A percentile compares a stretch with the other conserved stretches of the same genome.
These are phyloP conservation scores for Aureobasidium namibiae DNA, from an alignment of 2,329 filamentous ascomycete species.

Conservation along the genomic window DNA sequence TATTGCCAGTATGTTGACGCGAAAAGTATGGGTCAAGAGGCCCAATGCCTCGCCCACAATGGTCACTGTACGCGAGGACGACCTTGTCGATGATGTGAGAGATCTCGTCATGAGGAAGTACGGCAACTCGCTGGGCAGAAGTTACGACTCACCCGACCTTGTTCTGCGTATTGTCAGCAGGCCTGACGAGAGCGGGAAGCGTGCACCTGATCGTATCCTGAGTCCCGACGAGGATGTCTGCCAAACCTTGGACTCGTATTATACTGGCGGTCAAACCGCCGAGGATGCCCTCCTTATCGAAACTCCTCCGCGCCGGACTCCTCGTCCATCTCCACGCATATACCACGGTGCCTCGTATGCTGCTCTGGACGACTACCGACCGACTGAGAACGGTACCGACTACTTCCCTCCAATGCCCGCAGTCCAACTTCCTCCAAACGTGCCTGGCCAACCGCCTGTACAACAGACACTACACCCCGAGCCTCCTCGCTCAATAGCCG, in stretches of 20 bases:
- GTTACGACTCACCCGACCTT: constrained; percentile 86
- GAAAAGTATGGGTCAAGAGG: constrained; percentile 93
- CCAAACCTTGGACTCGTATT: constrained; percentile 71
- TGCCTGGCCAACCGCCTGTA: constrained; percentile 26
- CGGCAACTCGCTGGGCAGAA: constrained; percentile 79
- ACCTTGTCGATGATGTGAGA: constrained; percentile 88
- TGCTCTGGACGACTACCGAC: constrained; percentile 53
- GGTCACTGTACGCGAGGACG: constrained; percentile 76
- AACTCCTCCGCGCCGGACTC: constrained; percentile 66
- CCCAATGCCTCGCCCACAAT: constrained; percentile 78
- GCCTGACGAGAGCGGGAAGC: constrained; percentile 20
- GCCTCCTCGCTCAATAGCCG: constrained; percentile 62
- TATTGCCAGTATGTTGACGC: constrained; percentile 47
- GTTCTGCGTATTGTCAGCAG: constrained; percentile 68
- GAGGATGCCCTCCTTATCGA: constrained; percentile 90
- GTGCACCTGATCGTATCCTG: constrained; percentile 55
- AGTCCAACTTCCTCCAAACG: constrained; percentile 31
- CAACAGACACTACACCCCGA: constrained; percentile 33
- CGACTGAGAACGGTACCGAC: constrained; percentile 62
- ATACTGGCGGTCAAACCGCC: constrained; percentile 75
- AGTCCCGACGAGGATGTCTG: constrained; percentile 81
- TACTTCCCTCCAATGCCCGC: constrained; percentile 71
- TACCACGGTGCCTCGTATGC: constrained; percentile 47
- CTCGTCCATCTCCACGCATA: constrained; percentile 66
- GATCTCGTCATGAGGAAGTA: constrained; percentile 92